Evolutionary conservation across 202 grass and related monocot species (phyloP).

Genomic region (Bolboschoenoplectus hybrid): DNA sequence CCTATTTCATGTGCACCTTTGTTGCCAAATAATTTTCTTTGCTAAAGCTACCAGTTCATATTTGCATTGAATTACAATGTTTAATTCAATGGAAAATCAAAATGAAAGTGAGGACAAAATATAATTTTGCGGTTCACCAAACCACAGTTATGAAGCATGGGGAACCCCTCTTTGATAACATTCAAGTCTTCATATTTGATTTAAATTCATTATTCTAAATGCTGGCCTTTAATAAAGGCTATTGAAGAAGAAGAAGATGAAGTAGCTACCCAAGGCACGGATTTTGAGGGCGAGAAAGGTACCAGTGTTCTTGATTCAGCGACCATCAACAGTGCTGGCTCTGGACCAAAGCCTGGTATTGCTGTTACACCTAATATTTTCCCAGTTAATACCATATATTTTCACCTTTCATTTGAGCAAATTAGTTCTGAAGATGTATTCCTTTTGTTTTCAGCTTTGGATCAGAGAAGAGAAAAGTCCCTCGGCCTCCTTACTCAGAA

Average conservation of each 20-base stretch:
- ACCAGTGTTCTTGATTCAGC: slow-evolving; percentile 36
- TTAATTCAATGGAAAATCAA: neutral
- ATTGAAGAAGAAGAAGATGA: slow-evolving; percentile 70
- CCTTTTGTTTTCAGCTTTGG: slow-evolving; percentile 29
- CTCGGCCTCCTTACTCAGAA: slow-evolving; percentile 90
- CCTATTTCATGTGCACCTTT: slow-evolving; percentile 27
- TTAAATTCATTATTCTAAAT: neutral
- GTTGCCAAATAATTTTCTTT: neutral
- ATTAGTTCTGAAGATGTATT: slow-evolving; percentile 12
- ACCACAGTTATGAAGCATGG: neutral
- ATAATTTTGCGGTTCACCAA: neutral
- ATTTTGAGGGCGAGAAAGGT: slow-evolving; percentile 58
- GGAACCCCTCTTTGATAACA: neutral
- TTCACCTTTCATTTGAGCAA: neutral
- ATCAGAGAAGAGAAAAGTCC: slow-evolving; percentile 84
- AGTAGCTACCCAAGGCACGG: slow-evolving; percentile 48
- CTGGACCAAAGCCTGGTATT: slow-evolving; percentile 67
- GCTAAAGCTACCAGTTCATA: slow-evolving; percentile 1
- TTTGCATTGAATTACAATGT: neutral
- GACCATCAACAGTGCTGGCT: slow-evolving; percentile 42
- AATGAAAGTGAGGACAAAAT: neutral
- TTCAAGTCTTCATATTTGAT: neutral
- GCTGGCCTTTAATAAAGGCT: slow-evolving; percentile 38
- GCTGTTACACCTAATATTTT: neutral
- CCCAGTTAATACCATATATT: neutral